Evolutionary conservation across 192 early-diverging fungal genomes (phyloP).

Genomic region (Coemansia sp.): DNA sequence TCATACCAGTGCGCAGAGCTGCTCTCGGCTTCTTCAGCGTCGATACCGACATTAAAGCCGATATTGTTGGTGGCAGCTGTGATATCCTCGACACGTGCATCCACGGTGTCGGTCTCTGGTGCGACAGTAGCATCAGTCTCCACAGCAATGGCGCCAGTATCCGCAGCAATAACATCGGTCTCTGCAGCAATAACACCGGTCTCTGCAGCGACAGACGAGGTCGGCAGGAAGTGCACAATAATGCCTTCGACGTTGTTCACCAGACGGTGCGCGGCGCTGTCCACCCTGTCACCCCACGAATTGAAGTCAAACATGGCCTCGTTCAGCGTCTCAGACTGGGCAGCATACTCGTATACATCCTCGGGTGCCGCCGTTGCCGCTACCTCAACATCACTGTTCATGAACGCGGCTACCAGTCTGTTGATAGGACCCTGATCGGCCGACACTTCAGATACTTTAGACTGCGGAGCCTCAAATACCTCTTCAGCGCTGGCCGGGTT

Average conservation of each 20-base stretch:
- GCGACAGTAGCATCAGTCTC: too few relatives aligned
- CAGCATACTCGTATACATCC: not conserved
- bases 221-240: constrained; percentile 21
- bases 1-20: constrained; percentile 2
- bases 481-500: not conserved
- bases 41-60: not conserved
- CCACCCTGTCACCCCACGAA: constrained; percentile 36
- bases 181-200: not conserved
- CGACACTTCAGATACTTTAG: not conserved
- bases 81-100: not conserved
- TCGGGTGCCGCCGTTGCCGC: not conserved
- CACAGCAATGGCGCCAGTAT: too few relatives aligned
- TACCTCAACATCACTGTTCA: too few relatives aligned
- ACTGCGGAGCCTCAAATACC: too few relatives aligned
- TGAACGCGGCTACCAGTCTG: not conserved
- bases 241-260: constrained; percentile 32
- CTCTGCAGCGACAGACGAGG: not conserved
- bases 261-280: constrained; percentile 34
- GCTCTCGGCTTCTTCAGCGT: not conserved
- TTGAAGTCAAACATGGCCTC: constrained; percentile 26
- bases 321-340: not conserved
- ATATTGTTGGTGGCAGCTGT: constrained; percentile 4
- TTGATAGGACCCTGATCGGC: constrained; percentile 10
- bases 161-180: too few relatives aligned
- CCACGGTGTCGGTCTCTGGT: not conserved